Percentiles rank a stretch among this genome's conserved stretches.
These are phyloP conservation scores for Aspergillus asperescens DNA, from an alignment of 495 filamentous ascomycete genomes.

Conservation along the genomic window DNA sequence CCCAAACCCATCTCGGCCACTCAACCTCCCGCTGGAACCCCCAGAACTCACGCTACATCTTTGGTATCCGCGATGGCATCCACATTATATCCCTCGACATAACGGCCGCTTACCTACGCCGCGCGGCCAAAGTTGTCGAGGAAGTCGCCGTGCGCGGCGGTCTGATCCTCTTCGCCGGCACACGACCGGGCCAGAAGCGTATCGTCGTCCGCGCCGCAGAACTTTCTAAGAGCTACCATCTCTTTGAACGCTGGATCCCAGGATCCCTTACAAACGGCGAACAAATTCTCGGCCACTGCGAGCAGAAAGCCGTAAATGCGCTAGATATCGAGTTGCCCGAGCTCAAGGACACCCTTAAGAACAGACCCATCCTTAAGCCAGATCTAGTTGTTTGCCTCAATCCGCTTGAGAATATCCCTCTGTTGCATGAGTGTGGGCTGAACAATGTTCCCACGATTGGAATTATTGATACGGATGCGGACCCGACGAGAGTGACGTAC, in stretches of 20 bases:
- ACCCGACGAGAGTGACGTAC: conserved; percentile 94
- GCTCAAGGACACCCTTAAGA: conserved; percentile 57
- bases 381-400: conserved; percentile 93
- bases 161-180: conserved; percentile 86
- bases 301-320: conserved; percentile 64
- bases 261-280: conserved; percentile 90
- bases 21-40: conserved; percentile 93
- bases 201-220: conserved; percentile 75
- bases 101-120: conserved; percentile 80
- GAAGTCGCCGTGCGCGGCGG: conserved; percentile 80
- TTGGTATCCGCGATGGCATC: conserved; percentile 80
- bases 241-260: conserved; percentile 92
- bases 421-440: conserved; percentile 85
- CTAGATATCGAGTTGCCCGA: conserved; percentile 59
- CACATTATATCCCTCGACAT: conserved; percentile 91
- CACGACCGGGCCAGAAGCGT: conserved; percentile 68
- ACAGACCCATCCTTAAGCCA: conserved; percentile 63
- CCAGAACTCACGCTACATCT: conserved; percentile 90
- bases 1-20: conserved; percentile 88
- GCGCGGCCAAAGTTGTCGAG: conserved; percentile 82
- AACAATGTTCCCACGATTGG: conserved; percentile 91
- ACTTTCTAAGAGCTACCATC: conserved; percentile 72
- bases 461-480: conserved; percentile 86
- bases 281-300: conserved; percentile 67
- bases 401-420: conserved; percentile 80